These are phyloP conservation scores for Trametes sp. DNA, from an alignment of 1,284 basidiomycete genomes.

Conservation along the genomic window DNA sequence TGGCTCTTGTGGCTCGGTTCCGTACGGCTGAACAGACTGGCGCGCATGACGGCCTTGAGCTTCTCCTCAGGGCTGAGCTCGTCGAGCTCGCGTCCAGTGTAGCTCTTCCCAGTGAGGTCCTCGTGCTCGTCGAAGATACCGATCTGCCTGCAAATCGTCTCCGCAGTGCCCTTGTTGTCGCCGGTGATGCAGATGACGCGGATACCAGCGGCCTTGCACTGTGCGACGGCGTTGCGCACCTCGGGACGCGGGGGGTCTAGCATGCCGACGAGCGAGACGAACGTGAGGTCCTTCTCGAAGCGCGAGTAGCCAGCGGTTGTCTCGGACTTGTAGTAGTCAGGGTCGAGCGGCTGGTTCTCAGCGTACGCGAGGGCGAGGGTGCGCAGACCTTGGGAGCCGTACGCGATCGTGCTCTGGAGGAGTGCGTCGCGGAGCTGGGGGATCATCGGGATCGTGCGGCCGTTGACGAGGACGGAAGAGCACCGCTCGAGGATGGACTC, in stretches of 20 bases:
- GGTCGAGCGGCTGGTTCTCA: constrained; percentile 80
- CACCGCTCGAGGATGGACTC: constrained; percentile 94
- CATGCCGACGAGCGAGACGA: constrained; percentile 98
- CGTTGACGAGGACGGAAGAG: constrained; percentile 74
- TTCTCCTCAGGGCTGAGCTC: constrained; percentile 83
- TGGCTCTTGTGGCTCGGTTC: constrained; percentile 96
- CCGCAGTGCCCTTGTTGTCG: constrained; percentile 98
- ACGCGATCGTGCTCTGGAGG: constrained; percentile 72
- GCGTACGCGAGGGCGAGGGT: constrained; percentile 92
- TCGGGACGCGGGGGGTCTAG: constrained; percentile 97
- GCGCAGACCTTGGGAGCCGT: constrained; percentile 86
- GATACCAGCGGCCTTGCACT: constrained; percentile 94
- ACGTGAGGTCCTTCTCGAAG: constrained; percentile 91
- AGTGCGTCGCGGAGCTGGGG: constrained; percentile 67
- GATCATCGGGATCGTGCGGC: constrained; percentile 66
- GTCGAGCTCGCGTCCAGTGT: constrained; percentile 94
- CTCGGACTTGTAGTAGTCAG: constrained; percentile 82
- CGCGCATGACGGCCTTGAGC: constrained; percentile 84
- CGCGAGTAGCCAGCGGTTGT: constrained; percentile 83
- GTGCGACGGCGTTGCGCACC: constrained; percentile 86
- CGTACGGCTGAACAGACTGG: constrained; percentile 91
- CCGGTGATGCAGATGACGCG: constrained; percentile 98
- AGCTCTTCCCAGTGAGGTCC: constrained; percentile 90
- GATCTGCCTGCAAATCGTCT: constrained; percentile 96
- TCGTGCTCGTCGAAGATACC: constrained; percentile 89